Evolutionary conservation across 495 filamentous ascomycete genomes (phyloP), one percentile per base, ranked within the genome.

Genomic region (Glarea lozoyensis): DNA sequence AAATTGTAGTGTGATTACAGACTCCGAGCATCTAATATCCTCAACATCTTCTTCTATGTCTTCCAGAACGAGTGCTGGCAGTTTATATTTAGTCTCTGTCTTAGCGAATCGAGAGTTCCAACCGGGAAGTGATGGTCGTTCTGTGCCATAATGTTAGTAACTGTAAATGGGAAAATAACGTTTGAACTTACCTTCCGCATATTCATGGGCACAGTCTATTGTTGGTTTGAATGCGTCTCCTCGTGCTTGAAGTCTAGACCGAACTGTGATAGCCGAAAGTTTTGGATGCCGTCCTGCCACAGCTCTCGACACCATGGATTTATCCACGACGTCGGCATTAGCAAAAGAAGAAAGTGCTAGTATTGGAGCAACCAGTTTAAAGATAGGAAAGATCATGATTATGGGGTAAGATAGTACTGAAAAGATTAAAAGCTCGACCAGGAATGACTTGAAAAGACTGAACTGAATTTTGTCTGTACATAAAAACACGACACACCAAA

Each of bases 1-100:
- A 34, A 43, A 43, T 29, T 43, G 7, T 7, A 43, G 12, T 19
- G 29, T 23, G n/a, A 43, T 43, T n/a, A 13, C 20, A 6, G 40
- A 43, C 2, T 7, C 40, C 1, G 17, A 33, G 29, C 40, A 43
- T 33, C 20, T 12, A 4, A 43, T 7, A 17, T 12, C 24, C 15
- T 32, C 40, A 10, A 43, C 18, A 21, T 11, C 15, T 1, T 7
- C n/a, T 19, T 37, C 32, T n/a, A 37, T 38, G 13, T 37, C 42
- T 38, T 45, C 33, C 18, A 45, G 25, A 16, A 25, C 35, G 4
- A 45, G 22, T 7, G 33, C 35, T 9, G 33, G 33, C 10, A 45
- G 32, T 18, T 38, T 45, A 12, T 37, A 37, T 19, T 27, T 45
- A 20, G 21, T 45, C 17, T 16, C 10, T 21, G 35, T 37, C 17